phyloP scores from a whole-genome alignment of 192 early-diverging fungal genomes.

The Phlyctochytrium bullatum region DNA sequence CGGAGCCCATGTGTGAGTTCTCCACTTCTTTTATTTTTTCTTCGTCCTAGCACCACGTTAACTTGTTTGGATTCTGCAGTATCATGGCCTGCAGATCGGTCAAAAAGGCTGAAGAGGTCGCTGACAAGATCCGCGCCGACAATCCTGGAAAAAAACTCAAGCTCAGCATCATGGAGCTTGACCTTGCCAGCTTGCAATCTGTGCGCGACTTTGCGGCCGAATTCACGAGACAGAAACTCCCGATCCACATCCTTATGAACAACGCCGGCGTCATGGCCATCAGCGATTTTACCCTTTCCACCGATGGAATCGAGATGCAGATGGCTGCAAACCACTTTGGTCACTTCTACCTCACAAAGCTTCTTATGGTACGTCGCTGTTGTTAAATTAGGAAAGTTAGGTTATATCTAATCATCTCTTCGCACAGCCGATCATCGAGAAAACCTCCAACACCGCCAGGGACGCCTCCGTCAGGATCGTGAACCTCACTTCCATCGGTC shows the following conservation, averaged over 20 bases:
- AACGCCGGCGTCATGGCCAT: constrained; percentile 45
- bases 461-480: constrained; percentile 36
- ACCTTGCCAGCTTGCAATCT: constrained; percentile 23
- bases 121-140: constrained; percentile 21
- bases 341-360: constrained; percentile 33
- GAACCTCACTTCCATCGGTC: constrained; percentile 28
- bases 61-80: not conserved
- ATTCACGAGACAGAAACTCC: not conserved
- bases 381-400: too few species aligned
- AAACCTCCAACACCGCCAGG: constrained; percentile 9
- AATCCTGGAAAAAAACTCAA: constrained; percentile 21
- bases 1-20: constrained; percentile 10
- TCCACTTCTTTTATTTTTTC: not conserved
- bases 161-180: constrained; percentile 29
- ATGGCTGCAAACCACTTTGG: constrained; percentile 52
- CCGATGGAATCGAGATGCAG: constrained; percentile 61
- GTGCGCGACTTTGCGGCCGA: constrained; percentile 18
- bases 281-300: constrained; percentile 31
- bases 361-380: too few species aligned
- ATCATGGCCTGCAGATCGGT: constrained; percentile 26
- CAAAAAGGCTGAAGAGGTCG: constrained; percentile 20
- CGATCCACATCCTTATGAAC: constrained; percentile 28
- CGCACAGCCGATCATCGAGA: constrained; percentile 24
- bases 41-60: not conserved
- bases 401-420: too few species aligned